Base-by-base conservation (phyloP, 257 asterid genomes). In the Capsicum baccatum region DNA sequence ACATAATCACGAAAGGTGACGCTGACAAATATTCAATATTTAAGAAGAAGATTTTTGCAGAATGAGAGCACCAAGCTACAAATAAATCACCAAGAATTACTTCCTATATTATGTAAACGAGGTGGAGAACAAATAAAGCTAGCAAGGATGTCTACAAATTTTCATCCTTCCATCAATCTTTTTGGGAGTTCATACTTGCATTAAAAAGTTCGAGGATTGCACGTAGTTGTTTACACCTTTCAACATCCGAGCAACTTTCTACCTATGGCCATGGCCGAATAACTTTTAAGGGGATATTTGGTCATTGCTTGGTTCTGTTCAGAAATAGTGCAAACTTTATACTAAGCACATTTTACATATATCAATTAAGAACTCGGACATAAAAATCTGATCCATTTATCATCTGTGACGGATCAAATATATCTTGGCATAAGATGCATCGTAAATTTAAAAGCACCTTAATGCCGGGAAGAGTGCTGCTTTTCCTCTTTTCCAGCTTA, bases 121-220 rank as follows among this genome's bases (percentile, higher is more conserved):
- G 37, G 42, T 19, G 17, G 8, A 26, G 44, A 26, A 26, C 8
- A 64, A 21, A 21, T 3, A 62, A 68, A 70, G 21, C 21, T 55
- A 8, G 79, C 37, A 42, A 37, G 56, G 56, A 70, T 42, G 79
- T 70, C 56, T 70, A 70, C 55, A 8, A 70, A 17, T 70, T 68
- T 19, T 73, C n/a, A 48, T 73, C 33, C 59, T 73, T 47, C 37
- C 4, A 74, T 74, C 44, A 16, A 50, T 73, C 80, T 47, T 48
- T 71, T 48, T 73, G 80, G 59, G 10, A 73, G 33, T 73, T 73
- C 59, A 73, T 6, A 73, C 80, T 73, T 5, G 12, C n/a, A 19
- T 70, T 44, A 17, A 70, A 13, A 16, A 70, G 2, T 9, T 44
- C 42, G 57, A 17, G 9, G 37, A 17, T 70, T 17, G 9, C 16